Conservation (phyloP, 495 filamentous ascomycete genomes). For the Hypoxylon fragiforme region DNA sequence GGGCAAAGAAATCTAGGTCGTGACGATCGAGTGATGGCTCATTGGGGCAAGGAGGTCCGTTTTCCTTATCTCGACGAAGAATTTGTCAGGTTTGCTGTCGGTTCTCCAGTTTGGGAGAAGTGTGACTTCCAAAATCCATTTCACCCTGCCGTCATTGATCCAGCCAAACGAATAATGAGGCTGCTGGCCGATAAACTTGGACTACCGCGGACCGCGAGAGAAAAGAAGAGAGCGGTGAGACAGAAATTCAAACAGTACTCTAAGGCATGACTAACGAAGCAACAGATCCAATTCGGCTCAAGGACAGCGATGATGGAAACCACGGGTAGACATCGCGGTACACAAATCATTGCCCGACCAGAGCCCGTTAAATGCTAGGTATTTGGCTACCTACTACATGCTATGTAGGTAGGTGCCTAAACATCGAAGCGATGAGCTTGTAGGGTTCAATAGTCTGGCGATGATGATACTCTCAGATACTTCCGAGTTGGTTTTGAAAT, state of each 20-base stretch:
- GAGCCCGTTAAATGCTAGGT: not conserved
- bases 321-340: conserved; percentile 69
- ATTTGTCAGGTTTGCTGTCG: conserved; percentile 78
- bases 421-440: conserved; percentile 1
- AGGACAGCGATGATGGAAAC: conserved; percentile 82
- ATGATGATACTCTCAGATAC: conserved; percentile 64
- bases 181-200: conserved; percentile 76
- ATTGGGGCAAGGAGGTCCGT: conserved; percentile 90
- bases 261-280: conserved; percentile 15
- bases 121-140: conserved; percentile 69
- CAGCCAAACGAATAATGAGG: conserved; percentile 79
- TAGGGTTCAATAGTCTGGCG: conserved; percentile 38
- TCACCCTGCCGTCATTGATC: conserved; percentile 58
- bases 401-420: too few species aligned
- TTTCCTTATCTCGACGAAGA: conserved; percentile 91
- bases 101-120: conserved; percentile 75
- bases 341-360: conserved; percentile 49
- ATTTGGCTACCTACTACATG: too few species aligned
- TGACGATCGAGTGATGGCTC: conserved; percentile 86
- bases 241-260: not conserved
- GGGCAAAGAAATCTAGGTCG: conserved; percentile 92
- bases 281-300: conserved; percentile 78
- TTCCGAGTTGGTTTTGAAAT: conserved; percentile 51
- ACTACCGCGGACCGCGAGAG: conserved; percentile 67
- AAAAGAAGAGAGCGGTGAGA: conserved; percentile 86